Base-by-base conservation (phyloP, 164 flowering plant genomes). In the Umbilicus rupestris region DNA sequence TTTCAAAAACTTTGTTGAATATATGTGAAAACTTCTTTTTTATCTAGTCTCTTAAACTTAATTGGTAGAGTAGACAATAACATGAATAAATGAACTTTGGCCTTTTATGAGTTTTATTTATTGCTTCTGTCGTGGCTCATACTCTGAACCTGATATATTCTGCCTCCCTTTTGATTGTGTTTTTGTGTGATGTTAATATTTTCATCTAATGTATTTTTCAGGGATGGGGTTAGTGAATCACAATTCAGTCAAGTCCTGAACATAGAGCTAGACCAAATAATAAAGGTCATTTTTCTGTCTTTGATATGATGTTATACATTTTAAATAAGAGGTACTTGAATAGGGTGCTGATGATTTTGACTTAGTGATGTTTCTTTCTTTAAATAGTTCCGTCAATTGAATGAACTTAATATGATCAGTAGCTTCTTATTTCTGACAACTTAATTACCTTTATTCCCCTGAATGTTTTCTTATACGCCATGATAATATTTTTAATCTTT, bases 171-270 rank as follows among this genome's bases (percentile, higher is more conserved):
- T 39, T 37, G 5, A 12, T 35, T n/a, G 11, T n/a, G 11, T 35
- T 31, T 17, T 66, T 49, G 31, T 50, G 33, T 31, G 26, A 17
- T 55, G 39, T 52, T 60, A 6, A n/a, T 67, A 33, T 20, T 46
- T 52, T 28, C 7, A 52, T 46, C 17, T 31, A 30, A 22, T 22
- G 20, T 16, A 44, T 12, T 42, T 75, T 17, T 52, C 71, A 90
- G 97, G 84, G 95, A 88, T 69, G 97, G 97, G 39, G 88, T 90
- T 15, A 83, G 89, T 46, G 90, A 90, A 69, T 79, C 92, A 3
- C 97, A 88, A 64, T 90, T 90, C 65, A 81, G 77, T 67, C 92
- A 90, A 79, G 95, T 90, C 62, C 50, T 90, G 71, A 79, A 90
- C 73, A 72, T 80, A 64, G 97, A 90, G 80, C 72, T 90, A 66